Percentiles rank a stretch among this genome's conserved stretches.
Conservation (phyloP, 306 rosid species). For the Cucurbita pepo region DNA sequence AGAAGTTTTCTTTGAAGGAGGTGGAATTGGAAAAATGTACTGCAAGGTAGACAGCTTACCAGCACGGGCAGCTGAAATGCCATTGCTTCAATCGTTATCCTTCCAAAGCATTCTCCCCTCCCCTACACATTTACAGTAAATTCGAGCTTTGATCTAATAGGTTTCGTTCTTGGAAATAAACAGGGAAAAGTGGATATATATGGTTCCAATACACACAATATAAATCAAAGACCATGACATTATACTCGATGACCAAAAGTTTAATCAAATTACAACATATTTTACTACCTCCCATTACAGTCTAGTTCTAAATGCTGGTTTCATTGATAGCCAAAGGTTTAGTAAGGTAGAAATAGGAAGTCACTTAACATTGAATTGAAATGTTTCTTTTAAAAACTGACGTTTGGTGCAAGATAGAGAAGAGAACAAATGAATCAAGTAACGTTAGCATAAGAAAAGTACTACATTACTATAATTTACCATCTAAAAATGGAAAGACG, state of each 20-base stretch:
- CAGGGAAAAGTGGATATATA: background rate
- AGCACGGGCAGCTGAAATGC: conserved; percentile 74
- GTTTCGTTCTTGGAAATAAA: background rate
- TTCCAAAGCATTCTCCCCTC: conserved; percentile 74
- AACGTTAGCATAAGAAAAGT: no score
- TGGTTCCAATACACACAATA: background rate
- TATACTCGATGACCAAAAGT: background rate
- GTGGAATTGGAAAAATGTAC: background rate
- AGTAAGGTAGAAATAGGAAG: background rate
- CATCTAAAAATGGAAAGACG: no score
- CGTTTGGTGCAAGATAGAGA: background rate
- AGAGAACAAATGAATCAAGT: no score
- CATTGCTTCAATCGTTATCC: conserved; percentile 82
- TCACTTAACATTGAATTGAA: background rate
- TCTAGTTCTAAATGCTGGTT: background rate
- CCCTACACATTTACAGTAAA: conserved; percentile 26
- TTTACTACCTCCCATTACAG: background rate
- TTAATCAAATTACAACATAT: background rate
- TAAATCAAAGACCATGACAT: background rate
- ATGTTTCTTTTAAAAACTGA: background rate
- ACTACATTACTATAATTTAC: no score
- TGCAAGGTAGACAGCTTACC: conserved; percentile 24
- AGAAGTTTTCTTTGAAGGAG: background rate
- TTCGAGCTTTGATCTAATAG: background rate
- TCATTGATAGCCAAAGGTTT: background rate